Evolutionary conservation across 306 rosid genomes (phyloP).

Genomic region (Acacia confusa): DNA sequence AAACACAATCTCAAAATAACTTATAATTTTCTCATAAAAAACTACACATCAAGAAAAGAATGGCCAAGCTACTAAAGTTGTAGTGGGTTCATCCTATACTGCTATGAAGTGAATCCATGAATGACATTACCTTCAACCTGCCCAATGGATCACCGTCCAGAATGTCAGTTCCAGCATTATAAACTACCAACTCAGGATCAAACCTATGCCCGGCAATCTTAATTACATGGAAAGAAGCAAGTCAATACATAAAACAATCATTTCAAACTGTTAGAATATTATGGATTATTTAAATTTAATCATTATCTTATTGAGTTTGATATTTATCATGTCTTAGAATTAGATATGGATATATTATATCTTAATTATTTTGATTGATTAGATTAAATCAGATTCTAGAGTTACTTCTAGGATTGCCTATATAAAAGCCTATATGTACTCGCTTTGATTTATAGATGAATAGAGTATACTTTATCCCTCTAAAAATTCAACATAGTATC

Average conservation of each 20-base stretch:
- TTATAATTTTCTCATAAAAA: background rate
- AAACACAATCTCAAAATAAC: background rate
- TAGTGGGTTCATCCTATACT: conserved; percentile 23
- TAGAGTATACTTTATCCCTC: no score
- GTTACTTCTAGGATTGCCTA: no score
- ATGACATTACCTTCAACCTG: conserved; percentile 67
- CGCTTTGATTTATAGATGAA: no score
- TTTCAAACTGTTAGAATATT: no score
- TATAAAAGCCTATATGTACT: no score
- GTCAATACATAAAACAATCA: background rate
- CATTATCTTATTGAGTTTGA: no score
- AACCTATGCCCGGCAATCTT: conserved; percentile 66
- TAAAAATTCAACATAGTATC: no score
- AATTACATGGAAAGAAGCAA: background rate
- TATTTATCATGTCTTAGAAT: no score
- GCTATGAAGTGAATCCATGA: conserved; percentile 24
- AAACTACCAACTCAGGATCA: conserved; percentile 77
- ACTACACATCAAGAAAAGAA: conserved; percentile 2
- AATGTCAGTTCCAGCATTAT: conserved; percentile 96
- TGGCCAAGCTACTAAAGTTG: conserved; percentile 15
- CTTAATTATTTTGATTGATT: no score
- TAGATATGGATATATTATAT: no score
- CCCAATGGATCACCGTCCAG: conserved; percentile 94
- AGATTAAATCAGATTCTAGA: no score
- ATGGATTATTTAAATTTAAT: no score